These are phyloP conservation scores for Spergularia bocconei DNA, from an alignment of 148 eudicot species.

Conservation along the genomic window DNA sequence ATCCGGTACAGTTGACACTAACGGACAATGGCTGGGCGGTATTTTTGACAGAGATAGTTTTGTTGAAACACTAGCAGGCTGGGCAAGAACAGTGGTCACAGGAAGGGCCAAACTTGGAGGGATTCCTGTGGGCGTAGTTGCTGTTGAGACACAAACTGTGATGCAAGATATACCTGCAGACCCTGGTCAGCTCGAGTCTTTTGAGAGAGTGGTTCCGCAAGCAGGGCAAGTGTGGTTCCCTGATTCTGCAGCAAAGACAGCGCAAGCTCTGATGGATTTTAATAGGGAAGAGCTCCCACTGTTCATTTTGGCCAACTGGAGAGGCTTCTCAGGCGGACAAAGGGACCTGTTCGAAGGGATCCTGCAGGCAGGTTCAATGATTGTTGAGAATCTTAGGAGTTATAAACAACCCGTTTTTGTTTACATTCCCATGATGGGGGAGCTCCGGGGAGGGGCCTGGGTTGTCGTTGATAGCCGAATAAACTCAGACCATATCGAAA, in stretches of 20 bases:
- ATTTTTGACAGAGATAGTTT: conserved; percentile 88
- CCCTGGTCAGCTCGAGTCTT: conserved; percentile 95
- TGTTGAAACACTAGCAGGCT: conserved; percentile 87
- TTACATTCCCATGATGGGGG: conserved; percentile 90
- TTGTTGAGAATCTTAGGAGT: conserved; percentile 91
- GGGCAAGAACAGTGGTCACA: conserved; percentile 99
- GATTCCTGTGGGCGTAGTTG: conserved; percentile 89
- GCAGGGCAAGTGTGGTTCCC: conserved; percentile 99
- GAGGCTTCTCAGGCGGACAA: conserved; percentile 98
- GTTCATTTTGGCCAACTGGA: conserved; percentile 96
- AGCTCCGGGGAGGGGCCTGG: conserved; percentile 99
- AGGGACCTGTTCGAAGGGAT: conserved; percentile 97
- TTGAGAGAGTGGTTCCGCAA: conserved; percentile 91
- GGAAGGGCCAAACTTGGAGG: conserved; percentile 98
- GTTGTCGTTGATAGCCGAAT: conserved; percentile 93
- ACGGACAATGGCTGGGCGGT: conserved; percentile 86
- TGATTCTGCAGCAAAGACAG: conserved; percentile 90
- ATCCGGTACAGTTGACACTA: conserved; percentile 48
- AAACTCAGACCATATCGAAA: conserved; percentile 87
- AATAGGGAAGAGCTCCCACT: conserved; percentile 92
- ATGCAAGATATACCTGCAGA: conserved; percentile 98
- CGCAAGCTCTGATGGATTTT: conserved; percentile 94
- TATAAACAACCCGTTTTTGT: conserved; percentile 88
- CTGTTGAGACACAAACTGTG: conserved; percentile 98
- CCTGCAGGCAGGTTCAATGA: conserved; percentile 95